Percentiles rank a stretch among this genome's conserved stretches.
phyloP scores from a whole-genome alignment of 805 yeast species.

The Starmerella sirachaensis region DNA sequence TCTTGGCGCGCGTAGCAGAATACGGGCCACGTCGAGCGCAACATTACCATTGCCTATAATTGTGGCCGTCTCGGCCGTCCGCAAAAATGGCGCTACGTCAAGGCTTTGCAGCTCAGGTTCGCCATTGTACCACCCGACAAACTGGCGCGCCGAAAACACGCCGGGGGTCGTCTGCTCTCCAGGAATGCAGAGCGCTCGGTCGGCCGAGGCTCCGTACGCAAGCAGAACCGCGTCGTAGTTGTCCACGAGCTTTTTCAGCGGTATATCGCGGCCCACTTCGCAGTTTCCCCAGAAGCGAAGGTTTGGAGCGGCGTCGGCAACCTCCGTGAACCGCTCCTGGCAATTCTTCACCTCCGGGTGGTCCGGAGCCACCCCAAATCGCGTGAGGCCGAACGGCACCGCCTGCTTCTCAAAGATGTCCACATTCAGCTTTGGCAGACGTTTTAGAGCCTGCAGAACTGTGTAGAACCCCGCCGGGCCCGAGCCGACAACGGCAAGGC shows the following conservation, averaged over 20 bases:
- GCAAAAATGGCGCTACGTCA: slow-evolving; percentile 41
- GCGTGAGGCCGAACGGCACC: slow-evolving; percentile 78
- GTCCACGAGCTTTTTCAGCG: slow-evolving; percentile 37
- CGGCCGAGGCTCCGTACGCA: slow-evolving; percentile 67
- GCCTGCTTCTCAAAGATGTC: slow-evolving; percentile 78
- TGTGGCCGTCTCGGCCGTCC: slow-evolving; percentile 49
- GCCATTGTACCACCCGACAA: slow-evolving; percentile 96
- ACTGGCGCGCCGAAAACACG: slow-evolving; percentile 66
- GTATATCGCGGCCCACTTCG: slow-evolving; percentile 50
- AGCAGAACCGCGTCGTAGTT: slow-evolving; percentile 63
- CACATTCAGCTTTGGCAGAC: slow-evolving; percentile 34
- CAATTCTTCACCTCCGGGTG: slow-evolving; percentile 83
- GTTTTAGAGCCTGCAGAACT: slow-evolving; percentile 55
- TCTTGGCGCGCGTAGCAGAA: slow-evolving; percentile 48
- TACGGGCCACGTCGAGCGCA: slow-evolving; percentile 79
- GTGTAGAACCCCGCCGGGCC: slow-evolving; percentile 97
- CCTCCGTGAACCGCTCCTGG: slow-evolving; percentile 56
- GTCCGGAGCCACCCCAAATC: slow-evolving; percentile 99
- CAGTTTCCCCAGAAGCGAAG: slow-evolving; percentile 64
- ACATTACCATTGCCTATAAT: slow-evolving; percentile 97
- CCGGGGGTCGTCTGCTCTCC: slow-evolving; percentile 46
- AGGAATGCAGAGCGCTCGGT: slow-evolving; percentile 41
- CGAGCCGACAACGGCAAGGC: slow-evolving; percentile 68
- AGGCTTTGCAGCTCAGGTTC: slow-evolving; percentile 48
- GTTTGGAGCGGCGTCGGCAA: slow-evolving; percentile 26